phyloP scores from a whole-genome alignment of 1,284 basidiomycete genomes.

The Boletus semigastroideus region DNA sequence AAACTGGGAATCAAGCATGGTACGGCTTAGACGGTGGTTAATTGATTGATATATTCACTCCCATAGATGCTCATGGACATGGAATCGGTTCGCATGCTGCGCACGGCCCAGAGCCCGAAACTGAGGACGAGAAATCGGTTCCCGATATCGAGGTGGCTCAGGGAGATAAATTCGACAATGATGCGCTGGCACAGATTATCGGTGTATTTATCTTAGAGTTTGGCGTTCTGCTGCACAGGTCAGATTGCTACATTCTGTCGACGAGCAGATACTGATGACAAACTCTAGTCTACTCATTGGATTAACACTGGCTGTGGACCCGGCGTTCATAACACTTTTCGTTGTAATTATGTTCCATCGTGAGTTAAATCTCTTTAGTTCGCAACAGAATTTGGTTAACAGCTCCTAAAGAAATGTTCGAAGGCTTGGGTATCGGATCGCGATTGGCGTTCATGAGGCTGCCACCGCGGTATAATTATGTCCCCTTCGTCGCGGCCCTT shows the following conservation, averaged over 20 bases:
- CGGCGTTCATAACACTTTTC: constrained; percentile 82
- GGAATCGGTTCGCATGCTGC: constrained; percentile 62
- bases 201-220: constrained; percentile 89
- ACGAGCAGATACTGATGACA: neutral
- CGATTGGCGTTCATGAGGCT: constrained; percentile 77
- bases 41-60: constrained; percentile 1
- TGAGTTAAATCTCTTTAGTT: constrained; percentile 36
- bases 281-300: constrained; percentile 77
- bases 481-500: constrained; percentile 65
- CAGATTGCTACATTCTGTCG: neutral
- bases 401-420: constrained; percentile 70
- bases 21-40: constrained; percentile 23
- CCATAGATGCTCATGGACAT: constrained; percentile 66
- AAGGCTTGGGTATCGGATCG: constrained; percentile 88
- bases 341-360: constrained; percentile 91
- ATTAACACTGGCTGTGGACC: constrained; percentile 86
- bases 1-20: constrained; percentile 56
- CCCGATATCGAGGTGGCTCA: constrained; percentile 23
- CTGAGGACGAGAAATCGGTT: constrained; percentile 16
- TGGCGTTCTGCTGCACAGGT: constrained; percentile 88
- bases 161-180: constrained; percentile 36
- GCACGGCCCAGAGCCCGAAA: constrained; percentile 59
- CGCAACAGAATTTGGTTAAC: constrained; percentile 5
- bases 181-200: constrained; percentile 72
- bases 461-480: constrained; percentile 54